Conservation (phyloP, 208 protist genomes). For the Crithidia acanthocephali region DNA sequence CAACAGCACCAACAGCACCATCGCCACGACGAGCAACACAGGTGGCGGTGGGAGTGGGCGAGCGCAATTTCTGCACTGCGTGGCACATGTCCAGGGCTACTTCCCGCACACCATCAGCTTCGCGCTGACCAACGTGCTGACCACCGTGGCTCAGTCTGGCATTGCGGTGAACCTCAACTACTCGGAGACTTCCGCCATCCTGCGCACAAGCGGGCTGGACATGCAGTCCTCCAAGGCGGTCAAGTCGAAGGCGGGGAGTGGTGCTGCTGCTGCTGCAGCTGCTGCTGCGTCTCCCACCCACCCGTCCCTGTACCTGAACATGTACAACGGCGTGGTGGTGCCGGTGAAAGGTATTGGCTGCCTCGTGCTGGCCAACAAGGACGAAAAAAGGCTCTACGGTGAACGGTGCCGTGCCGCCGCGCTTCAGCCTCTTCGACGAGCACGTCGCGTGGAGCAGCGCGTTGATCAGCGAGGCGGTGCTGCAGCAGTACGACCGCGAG, state of each 20-base stretch:
- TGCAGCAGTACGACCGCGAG: conserved; percentile 58
- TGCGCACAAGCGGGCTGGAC: conserved; percentile 3
- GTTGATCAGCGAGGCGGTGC: conserved; percentile 52
- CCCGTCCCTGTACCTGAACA: conserved; percentile 27
- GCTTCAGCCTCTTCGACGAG: conserved; percentile 69
- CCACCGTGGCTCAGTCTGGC: conserved; percentile 57
- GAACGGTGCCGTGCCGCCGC: neutral
- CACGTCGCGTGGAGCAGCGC: conserved; percentile 72
- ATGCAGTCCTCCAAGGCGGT: neutral
- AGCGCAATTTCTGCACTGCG: conserved; percentile 56
- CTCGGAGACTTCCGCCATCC: conserved; percentile 15
- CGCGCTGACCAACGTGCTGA: conserved; percentile 50
- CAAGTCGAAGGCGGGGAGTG: neutral
- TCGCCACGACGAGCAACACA: neutral
- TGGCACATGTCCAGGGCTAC: conserved; percentile 56
- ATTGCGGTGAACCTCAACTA: conserved; percentile 69
- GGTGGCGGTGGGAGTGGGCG: neutral
- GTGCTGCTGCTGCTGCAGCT: neutral
- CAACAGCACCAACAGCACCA: neutral
- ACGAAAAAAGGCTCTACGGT: neutral
- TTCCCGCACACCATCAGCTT: conserved; percentile 71
- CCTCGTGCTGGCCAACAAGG: conserved; percentile 72
- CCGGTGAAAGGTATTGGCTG: conserved; percentile 66
- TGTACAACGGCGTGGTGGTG: conserved; percentile 54
- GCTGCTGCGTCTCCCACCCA: neutral